Conservation (phyloP, 2,329 filamentous ascomycete species). For the Alternaria viburni region DNA sequence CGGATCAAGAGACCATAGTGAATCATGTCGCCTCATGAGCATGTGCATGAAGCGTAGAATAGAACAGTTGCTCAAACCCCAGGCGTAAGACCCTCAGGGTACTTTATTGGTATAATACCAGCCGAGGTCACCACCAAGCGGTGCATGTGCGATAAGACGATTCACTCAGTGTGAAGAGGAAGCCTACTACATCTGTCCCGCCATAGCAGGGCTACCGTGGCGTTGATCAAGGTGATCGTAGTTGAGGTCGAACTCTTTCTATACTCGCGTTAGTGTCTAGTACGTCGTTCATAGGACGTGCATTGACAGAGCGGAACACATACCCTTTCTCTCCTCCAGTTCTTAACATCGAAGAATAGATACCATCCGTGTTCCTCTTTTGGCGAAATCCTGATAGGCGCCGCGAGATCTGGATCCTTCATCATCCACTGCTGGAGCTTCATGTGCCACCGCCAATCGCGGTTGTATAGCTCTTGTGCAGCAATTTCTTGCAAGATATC, state of each 20-base stretch:
- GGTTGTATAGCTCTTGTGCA: constrained; percentile 64
- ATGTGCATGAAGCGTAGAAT: not conserved
- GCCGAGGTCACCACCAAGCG: not conserved
- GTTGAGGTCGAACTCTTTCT: constrained; percentile 60
- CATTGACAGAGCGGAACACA: constrained; percentile 9
- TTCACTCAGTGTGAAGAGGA: not conserved
- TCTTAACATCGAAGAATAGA: constrained; percentile 61
- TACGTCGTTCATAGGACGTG: not conserved
- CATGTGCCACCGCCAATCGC: constrained; percentile 63
- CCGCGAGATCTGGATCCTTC: constrained; percentile 56
- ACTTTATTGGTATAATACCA: not conserved
- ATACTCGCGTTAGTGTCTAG: constrained; percentile 23
- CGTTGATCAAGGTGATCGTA: constrained; percentile 59
- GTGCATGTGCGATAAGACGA: not conserved
- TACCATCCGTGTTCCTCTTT: constrained; percentile 60
- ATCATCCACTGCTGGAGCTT: constrained; percentile 62
- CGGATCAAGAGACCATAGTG: not conserved
- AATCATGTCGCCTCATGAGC: not conserved
- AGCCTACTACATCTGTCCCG: constrained; percentile 29
- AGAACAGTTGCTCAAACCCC: not conserved
- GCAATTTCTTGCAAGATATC: constrained; percentile 71
- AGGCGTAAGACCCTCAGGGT: not conserved
- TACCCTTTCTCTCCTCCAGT: constrained; percentile 60
- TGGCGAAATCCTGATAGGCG: constrained; percentile 53
- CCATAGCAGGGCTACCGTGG: constrained; percentile 45